These are phyloP conservation scores for Rhynchospora tenuis DNA, from an alignment of 176 grass and related monocot species.

Conservation along the genomic window DNA sequence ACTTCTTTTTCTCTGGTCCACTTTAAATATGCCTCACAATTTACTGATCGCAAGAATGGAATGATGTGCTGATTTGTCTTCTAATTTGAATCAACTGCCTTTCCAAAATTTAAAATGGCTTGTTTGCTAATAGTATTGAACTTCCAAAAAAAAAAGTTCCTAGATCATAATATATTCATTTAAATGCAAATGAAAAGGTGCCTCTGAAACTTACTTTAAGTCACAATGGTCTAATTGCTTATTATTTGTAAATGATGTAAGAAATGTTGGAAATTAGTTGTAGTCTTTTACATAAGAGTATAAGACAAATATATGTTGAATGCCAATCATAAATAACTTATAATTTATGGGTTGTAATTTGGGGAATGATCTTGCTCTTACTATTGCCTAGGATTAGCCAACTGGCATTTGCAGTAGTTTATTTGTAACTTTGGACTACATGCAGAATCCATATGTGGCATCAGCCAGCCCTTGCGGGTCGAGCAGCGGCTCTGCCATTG, in stretches of 20 bases:
- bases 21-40: too few species aligned
- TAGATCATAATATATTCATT: not conserved
- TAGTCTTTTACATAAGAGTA: too few species aligned
- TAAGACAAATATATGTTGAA: not conserved
- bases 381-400: not conserved
- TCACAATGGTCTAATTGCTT: not conserved
- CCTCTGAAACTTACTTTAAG: not conserved
- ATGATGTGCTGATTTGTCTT: too few species aligned
- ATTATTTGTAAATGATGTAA: too few species aligned
- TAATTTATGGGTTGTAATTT: not conserved
- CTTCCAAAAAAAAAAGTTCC: too few species aligned
- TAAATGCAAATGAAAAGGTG: not conserved
- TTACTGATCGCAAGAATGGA: too few species aligned
- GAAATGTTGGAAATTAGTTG: too few species aligned
- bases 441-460: constrained; percentile 46
- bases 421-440: not conserved
- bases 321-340: not conserved
- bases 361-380: not conserved
- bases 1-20: too few species aligned
- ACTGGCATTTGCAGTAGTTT: not conserved
- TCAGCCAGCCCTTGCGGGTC: constrained; percentile 37
- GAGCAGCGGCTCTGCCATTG: constrained; percentile 48
- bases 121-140: not conserved
- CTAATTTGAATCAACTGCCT: not conserved
- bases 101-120: not conserved